phyloP scores from a whole-genome alignment of 768 basidiomycete species.

The Hypholoma sublateritium region DNA sequence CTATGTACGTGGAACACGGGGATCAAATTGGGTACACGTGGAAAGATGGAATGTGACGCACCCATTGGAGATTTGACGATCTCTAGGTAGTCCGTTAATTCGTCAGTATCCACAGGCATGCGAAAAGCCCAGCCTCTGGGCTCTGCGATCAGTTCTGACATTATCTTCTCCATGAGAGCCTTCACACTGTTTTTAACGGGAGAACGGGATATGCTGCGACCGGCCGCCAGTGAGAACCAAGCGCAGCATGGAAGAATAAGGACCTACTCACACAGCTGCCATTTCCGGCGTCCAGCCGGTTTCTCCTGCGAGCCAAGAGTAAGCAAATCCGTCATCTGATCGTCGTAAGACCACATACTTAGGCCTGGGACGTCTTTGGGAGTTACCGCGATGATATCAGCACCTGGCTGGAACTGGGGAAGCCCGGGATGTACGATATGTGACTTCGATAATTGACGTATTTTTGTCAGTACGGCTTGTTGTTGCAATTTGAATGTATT shows the following conservation, averaged over 20 bases:
- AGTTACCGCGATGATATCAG: slow-evolving; percentile 53
- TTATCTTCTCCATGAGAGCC: slow-evolving; percentile 74
- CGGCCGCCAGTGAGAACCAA: slow-evolving; percentile 4
- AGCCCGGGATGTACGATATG: slow-evolving; percentile 84
- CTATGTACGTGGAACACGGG: slow-evolving; percentile 35
- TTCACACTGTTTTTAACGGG: slow-evolving; percentile 49
- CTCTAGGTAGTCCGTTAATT: slow-evolving; percentile 89
- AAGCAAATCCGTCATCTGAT: background rate
- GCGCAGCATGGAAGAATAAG: background rate
- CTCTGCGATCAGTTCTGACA: slow-evolving; percentile 19
- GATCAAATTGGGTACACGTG: background rate
- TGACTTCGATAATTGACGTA: slow-evolving; percentile 82
- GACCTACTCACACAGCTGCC: slow-evolving; percentile 58
- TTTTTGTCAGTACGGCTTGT: slow-evolving; percentile 87
- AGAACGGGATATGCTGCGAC: slow-evolving; percentile 32
- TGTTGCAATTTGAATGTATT: slow-evolving; percentile 79
- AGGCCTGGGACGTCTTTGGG: slow-evolving; percentile 87
- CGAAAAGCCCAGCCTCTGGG: slow-evolving; percentile 82
- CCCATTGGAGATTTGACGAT: slow-evolving; percentile 93
- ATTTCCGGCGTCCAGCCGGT: slow-evolving; percentile 91
- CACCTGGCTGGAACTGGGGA: slow-evolving; percentile 67
- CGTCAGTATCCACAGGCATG: slow-evolving; percentile 72
- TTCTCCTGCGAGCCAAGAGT: slow-evolving; percentile 52
- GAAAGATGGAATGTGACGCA: slow-evolving; percentile 33
- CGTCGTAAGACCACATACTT: slow-evolving; percentile 42